Percentiles rank a stretch among this genome's conserved stretches.
phyloP scores from a whole-genome alignment of 805 yeast species.

The Yamadazyma kitorensis region DNA sequence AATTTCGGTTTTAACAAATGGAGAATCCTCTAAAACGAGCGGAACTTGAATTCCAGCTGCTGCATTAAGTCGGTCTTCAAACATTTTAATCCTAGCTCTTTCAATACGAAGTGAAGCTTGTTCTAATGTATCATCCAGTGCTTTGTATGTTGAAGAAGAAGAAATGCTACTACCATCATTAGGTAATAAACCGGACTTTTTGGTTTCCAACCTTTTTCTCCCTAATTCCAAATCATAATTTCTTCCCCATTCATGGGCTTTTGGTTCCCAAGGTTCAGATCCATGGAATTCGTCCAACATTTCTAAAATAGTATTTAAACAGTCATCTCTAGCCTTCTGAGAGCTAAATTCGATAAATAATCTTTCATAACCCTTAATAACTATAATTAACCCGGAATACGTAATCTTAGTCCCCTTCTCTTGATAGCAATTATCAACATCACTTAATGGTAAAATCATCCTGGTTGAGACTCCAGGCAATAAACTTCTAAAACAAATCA shows the following conservation, averaged over 20 bases:
- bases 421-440: slow-evolving; percentile 65
- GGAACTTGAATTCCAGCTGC: slow-evolving; percentile 67
- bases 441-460: slow-evolving; percentile 77
- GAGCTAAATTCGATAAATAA: slow-evolving; percentile 74
- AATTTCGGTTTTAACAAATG: slow-evolving; percentile 47
- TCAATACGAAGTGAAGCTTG: slow-evolving; percentile 32
- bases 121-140: slow-evolving; percentile 11
- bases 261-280: slow-evolving; percentile 20
- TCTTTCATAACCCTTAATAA: slow-evolving; percentile 73
- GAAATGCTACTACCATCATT: background rate
- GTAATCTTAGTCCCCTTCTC: slow-evolving; percentile 68
- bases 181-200: background rate
- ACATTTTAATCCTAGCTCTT: slow-evolving; percentile 59
- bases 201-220: slow-evolving; percentile 11
- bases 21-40: slow-evolving; percentile 64
- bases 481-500: slow-evolving; percentile 77
- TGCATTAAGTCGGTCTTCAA: slow-evolving; percentile 62
- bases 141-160: slow-evolving; percentile 3
- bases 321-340: slow-evolving; percentile 65
- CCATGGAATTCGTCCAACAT: slow-evolving; percentile 44
- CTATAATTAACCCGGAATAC: slow-evolving; percentile 68
- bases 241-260: slow-evolving; percentile 24
- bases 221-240: slow-evolving; percentile 18
- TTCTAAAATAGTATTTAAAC: slow-evolving; percentile 51
- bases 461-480: slow-evolving; percentile 74